These are phyloP conservation scores for Fusarium neocosmosporiellum DNA, from an alignment of 2,329 filamentous ascomycete species.

Conservation along the genomic window DNA sequence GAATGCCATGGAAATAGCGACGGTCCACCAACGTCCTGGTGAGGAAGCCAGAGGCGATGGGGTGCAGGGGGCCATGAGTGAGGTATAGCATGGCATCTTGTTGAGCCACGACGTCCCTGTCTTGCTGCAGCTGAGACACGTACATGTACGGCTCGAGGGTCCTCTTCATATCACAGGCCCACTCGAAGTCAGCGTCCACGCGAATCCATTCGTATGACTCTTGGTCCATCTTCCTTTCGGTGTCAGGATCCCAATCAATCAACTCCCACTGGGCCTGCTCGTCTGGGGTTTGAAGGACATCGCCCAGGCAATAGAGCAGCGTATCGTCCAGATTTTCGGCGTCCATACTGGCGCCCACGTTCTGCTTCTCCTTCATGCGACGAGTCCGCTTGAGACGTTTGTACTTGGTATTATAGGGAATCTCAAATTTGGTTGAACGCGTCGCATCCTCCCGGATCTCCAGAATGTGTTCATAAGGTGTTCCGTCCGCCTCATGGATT, in stretches of 20 bases:
- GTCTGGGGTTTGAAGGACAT: constrained; percentile 85
- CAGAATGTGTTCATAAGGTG: constrained; percentile 97
- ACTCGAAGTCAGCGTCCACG: constrained; percentile 98
- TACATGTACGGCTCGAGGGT: constrained; percentile 98
- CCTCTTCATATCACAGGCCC: constrained; percentile 86
- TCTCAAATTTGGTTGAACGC: constrained; percentile 83
- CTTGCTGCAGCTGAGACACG: constrained; percentile 95
- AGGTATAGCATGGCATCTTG: constrained; percentile 82
- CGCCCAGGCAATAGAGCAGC: constrained; percentile 90
- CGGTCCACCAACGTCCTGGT: constrained; percentile 89
- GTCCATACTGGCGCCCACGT: constrained; percentile 68
- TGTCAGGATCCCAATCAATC: constrained; percentile 88
- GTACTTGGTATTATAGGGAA: constrained; percentile 99
- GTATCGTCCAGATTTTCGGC: constrained; percentile 77
- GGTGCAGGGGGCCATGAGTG: constrained; percentile 73
- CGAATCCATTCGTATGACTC: constrained; percentile 99
- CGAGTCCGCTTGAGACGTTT: constrained; percentile 93
- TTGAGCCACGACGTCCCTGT: constrained; percentile 94
- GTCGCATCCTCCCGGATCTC: constrained; percentile 90
- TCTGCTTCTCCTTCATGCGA: constrained; percentile 80
- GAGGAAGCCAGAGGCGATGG: constrained; percentile 88
- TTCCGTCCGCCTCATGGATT: constrained; percentile 97
- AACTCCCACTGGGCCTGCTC: constrained; percentile 88
- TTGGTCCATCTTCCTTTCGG: constrained; percentile 90
- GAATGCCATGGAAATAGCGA: constrained; percentile 93